Evolutionary conservation across 176 grass and related monocot genomes (phyloP).

Genomic region (Oryza coarctata): DNA sequence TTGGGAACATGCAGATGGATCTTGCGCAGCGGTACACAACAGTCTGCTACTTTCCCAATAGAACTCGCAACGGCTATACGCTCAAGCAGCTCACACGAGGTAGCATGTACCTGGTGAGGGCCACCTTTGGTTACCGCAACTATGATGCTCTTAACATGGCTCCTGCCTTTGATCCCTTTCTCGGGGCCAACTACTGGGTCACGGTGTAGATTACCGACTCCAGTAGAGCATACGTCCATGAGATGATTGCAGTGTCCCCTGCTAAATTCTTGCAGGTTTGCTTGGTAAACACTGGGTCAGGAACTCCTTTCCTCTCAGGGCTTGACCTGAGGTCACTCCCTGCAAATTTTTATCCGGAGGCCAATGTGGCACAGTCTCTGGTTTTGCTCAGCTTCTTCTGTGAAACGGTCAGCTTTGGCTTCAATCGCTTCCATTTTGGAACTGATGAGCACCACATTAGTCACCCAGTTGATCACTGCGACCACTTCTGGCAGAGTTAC

Average conservation of each 20-base stretch:
- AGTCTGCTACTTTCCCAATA: conserved; percentile 37
- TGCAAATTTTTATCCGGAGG: background rate
- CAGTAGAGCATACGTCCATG: background rate
- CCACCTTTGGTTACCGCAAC: conserved; percentile 43
- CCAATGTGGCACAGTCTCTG: conserved; percentile 25
- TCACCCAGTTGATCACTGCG: background rate
- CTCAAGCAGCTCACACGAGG: conserved; percentile 19
- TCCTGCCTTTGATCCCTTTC: conserved; percentile 42
- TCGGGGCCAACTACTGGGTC: conserved; percentile 43
- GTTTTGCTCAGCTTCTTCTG: conserved; percentile 6
- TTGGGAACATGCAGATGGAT: background rate
- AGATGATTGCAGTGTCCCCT: conserved; percentile 25
- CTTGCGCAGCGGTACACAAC: background rate
- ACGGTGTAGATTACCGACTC: background rate
- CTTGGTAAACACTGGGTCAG: conserved; percentile 31
- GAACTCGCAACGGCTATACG: conserved; percentile 45
- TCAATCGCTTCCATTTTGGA: conserved; percentile 29
- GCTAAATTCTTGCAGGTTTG: conserved; percentile 39
- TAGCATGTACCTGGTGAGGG: conserved; percentile 43
- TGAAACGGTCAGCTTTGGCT: background rate
- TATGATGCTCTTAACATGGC: conserved; percentile 30
- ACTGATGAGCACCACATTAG: background rate
- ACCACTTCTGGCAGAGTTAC: too few relatives aligned
- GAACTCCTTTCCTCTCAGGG: conserved; percentile 50
- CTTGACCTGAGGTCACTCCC: conserved; percentile 36